Percentiles rank a stretch among this genome's conserved stretches.
These are phyloP conservation scores for Pseudohyphozyma bogoriensis DNA, from an alignment of 768 basidiomycete species.

Conservation along the genomic window DNA sequence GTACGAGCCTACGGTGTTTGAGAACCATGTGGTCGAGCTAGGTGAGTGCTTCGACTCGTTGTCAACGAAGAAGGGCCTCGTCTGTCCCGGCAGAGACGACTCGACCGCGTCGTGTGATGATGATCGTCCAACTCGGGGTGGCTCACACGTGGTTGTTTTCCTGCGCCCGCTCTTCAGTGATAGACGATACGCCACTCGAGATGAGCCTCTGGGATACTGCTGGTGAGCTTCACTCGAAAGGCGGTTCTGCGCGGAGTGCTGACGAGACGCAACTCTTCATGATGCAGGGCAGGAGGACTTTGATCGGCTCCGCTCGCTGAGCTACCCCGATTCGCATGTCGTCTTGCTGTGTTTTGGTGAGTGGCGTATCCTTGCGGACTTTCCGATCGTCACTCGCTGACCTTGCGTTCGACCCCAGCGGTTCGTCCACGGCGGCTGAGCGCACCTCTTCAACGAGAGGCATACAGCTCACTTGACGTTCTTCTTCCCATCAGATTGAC, in stretches of 20 bases:
- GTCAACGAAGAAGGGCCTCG: conserved; percentile 51
- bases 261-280: conserved; percentile 2
- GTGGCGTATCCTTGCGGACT: background rate
- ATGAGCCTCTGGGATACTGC: conserved; percentile 96
- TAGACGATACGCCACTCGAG: conserved; percentile 75
- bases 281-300: conserved; percentile 87
- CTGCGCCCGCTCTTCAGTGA: background rate
- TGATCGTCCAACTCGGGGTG: too few species aligned
- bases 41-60: background rate
- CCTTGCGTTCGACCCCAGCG: background rate
- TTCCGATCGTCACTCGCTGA: background rate
- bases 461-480: background rate
- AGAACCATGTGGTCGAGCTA: conserved; percentile 68
- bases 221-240: conserved; percentile 46
- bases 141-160: too few species aligned
- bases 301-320: conserved; percentile 82
- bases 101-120: background rate
- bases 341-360: conserved; percentile 79
- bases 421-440: too few species aligned
- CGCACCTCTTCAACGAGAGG: too few species aligned
- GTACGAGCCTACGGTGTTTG: conserved; percentile 80
- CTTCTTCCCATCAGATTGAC: conserved; percentile 53
- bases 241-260: background rate
- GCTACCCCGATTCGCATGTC: conserved; percentile 92
- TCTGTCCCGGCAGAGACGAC: too few species aligned